These are phyloP conservation scores for Fusarium mangiferae DNA, from an alignment of 2,329 filamentous ascomycete species.

Conservation along the genomic window DNA sequence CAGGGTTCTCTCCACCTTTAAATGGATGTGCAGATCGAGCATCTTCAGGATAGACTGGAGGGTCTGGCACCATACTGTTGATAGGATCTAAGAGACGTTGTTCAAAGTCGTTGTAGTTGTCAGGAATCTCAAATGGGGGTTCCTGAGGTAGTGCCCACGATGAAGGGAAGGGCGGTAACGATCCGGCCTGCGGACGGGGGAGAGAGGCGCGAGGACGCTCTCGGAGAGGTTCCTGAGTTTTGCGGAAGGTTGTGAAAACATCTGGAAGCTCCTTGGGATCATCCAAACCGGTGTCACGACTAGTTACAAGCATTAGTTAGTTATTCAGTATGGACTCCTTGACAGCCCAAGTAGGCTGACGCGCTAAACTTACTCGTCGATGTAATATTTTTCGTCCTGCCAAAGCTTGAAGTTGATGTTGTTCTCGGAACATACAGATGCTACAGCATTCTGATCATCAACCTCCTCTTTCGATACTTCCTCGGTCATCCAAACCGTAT, in stretches of 20 bases:
- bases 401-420: slow-evolving; percentile 72
- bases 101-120: slow-evolving; percentile 62
- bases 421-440: slow-evolving; percentile 61
- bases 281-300: slow-evolving; percentile 72
- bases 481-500: slow-evolving; percentile 77
- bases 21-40: slow-evolving; percentile 73
- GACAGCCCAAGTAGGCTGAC: no score
- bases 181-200: slow-evolving; percentile 59
- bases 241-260: slow-evolving; percentile 80
- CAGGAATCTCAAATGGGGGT: slow-evolving; percentile 71
- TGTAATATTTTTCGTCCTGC: slow-evolving; percentile 80
- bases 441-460: slow-evolving; percentile 68
- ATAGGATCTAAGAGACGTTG: slow-evolving; percentile 68
- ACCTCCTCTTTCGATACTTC: slow-evolving; percentile 78
- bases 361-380: slow-evolving; percentile 74
- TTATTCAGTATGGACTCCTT: background rate
- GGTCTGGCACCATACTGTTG: slow-evolving; percentile 58
- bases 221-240: slow-evolving; percentile 76
- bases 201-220: slow-evolving; percentile 69
- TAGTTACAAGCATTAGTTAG: slow-evolving; percentile 48
- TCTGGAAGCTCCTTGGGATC: slow-evolving; percentile 72
- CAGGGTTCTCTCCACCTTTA: slow-evolving; percentile 72
- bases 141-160: slow-evolving; percentile 66
- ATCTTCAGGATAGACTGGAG: slow-evolving; percentile 63
- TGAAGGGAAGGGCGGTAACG: slow-evolving; percentile 64